Percentiles rank a stretch among this genome's conserved stretches.
Evolutionary conservation across 177 flowering plant genomes (phyloP).

Genomic region (Vitis hybrid): DNA sequence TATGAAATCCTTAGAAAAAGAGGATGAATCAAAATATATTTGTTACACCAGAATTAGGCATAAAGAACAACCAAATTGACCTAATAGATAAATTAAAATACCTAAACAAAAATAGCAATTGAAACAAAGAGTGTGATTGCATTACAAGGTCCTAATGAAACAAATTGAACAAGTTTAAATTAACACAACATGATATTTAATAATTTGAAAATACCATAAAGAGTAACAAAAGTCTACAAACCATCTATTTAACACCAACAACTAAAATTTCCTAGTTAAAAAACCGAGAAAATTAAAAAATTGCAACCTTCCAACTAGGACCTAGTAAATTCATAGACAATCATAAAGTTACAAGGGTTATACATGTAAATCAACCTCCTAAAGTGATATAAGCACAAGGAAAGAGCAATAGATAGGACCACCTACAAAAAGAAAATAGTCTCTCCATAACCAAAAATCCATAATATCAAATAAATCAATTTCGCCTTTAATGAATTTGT

Average conservation of each 20-base stretch:
- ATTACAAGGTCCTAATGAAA: not conserved
- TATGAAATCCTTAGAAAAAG: not conserved
- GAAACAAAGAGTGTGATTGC: not conserved
- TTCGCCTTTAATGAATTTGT: too few species aligned
- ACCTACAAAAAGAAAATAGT: slow-evolving; percentile 1
- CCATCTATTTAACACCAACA: too few species aligned
- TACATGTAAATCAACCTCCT: slow-evolving; percentile 4
- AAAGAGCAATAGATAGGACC: slow-evolving; percentile 5
- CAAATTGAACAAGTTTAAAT: not conserved
- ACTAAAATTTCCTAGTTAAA: too few species aligned
- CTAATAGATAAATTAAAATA: not conserved
- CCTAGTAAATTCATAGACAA: not conserved
- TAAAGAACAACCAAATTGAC: not conserved
- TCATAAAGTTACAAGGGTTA: slow-evolving; percentile 1
- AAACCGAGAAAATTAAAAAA: too few species aligned
- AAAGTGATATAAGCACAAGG: not conserved
- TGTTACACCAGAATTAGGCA: not conserved
- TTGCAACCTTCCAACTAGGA: not conserved
- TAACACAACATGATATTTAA: not conserved
- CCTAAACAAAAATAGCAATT: not conserved
- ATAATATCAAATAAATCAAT: not conserved
- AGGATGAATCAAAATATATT: not conserved
- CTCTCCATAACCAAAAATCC: not conserved
- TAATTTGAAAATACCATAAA: too few species aligned
- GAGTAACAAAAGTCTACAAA: too few species aligned